Base-by-base conservation (phyloP, 2,329 filamentous ascomycete species). In the Arthrobotrys sphaeroides region DNA sequence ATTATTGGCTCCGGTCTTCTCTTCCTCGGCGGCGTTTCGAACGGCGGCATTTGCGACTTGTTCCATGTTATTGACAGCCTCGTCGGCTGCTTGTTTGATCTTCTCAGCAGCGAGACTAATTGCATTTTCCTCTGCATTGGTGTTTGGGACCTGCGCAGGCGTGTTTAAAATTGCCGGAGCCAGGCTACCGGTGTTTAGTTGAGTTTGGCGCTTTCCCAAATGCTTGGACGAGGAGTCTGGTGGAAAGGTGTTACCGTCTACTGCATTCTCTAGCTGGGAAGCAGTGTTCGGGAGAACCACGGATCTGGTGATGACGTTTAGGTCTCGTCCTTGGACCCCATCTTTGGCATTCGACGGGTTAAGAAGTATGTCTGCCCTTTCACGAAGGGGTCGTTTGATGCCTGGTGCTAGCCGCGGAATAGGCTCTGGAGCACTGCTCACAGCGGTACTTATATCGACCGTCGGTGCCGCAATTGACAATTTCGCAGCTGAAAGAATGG, bases 371-470 rank as follows among this genome's bases (percentile, higher is more conserved):
- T 22, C 16, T 0, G 7, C 9, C 7, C 13, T n/a, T 4, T 36
- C 20, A 9, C 18, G 10, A 31, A 18, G 13, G 0, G 33, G 33
- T 13, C 42, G 20, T 1, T 5, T 13, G 13, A n/a, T 24, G 7
- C 22, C 22, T 10, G 61, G 61, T 1, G 9, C 6, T 33, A 28
- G 2, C 16, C 69, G 64, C 16, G 64, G 64, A n/a, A 49, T 5
- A 38, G 64, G 72, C 7, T 65, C 24, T 9, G 64, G 64, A 9
- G 72, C 72, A 40, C 62, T 64, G 22, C 45, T 65, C n/a, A 75
- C 72, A 28, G 64, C 31, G 2, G 72, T 75, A 2, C 47, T 47
- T 33, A 24, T 16, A 12, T 75, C 72, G 13, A 22, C 24, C 18
- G 61, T 55, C 7, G 72, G 64, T 24, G 72, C 72, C 18, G 72